Evolutionary conservation across 805 yeast species (phyloP).

Genomic region (Candida pseudofarinosa): DNA sequence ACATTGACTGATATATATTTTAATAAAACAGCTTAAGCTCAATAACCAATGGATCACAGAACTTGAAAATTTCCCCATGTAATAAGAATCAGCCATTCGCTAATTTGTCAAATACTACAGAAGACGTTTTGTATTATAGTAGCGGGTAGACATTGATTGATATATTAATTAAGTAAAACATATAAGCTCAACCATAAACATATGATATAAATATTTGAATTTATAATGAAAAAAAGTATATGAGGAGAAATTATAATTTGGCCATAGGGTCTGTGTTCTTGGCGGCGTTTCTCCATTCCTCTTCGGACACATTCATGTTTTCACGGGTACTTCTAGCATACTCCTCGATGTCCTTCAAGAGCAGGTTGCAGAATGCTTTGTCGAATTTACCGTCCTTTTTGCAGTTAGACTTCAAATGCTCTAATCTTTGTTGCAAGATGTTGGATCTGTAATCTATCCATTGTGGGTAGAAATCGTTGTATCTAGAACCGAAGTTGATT

Average conservation of each 20-base stretch:
- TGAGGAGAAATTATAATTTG: background rate
- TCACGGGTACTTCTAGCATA: conserved; percentile 20
- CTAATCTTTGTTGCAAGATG: conserved; percentile 21
- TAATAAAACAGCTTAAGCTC: background rate
- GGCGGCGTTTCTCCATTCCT: conserved; percentile 11
- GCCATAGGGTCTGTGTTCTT: background rate
- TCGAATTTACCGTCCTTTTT: conserved; percentile 16
- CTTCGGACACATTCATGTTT: conserved; percentile 22
- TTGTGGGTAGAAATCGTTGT: conserved; percentile 32
- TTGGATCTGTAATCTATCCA: conserved; percentile 32
- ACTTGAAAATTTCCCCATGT: too few relatives aligned
- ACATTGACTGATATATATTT: background rate
- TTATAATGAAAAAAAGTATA: background rate
- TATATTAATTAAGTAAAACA: background rate
- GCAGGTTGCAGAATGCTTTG: conserved; percentile 19
- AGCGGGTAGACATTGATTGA: background rate
- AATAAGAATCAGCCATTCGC: too few relatives aligned
- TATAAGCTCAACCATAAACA: background rate
- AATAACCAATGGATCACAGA: background rate
- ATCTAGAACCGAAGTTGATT: conserved; percentile 30
- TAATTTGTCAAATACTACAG: too few relatives aligned
- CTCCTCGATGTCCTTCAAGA: conserved; percentile 18
- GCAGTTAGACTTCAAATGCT: conserved; percentile 13
- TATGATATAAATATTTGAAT: too few relatives aligned
- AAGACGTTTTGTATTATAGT: too few relatives aligned